phyloP scores from a whole-genome alignment of 176 grass and related monocot genomes.

The Aechmea fasciata region DNA sequence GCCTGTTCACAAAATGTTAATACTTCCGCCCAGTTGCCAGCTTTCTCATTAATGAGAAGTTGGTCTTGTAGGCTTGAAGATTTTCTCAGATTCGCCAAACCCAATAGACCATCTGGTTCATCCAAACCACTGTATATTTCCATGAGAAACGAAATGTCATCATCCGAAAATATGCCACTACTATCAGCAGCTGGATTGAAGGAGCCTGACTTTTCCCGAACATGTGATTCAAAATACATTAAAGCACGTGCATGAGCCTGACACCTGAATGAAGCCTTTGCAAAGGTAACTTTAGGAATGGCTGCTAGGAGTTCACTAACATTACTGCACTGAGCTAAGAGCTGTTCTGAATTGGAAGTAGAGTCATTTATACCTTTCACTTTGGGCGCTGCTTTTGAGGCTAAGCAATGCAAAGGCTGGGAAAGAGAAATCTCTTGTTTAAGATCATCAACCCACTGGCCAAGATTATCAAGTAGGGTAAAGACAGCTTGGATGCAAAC shows the following conservation, averaged over 20 bases:
- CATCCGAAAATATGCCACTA: slow-evolving; percentile 72
- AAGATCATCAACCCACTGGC: slow-evolving; percentile 95
- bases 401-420: slow-evolving; percentile 34
- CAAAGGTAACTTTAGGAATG: slow-evolving; percentile 92
- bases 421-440: slow-evolving; percentile 86
- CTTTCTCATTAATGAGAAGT: slow-evolving; percentile 91
- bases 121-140: slow-evolving; percentile 97
- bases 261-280: slow-evolving; percentile 80
- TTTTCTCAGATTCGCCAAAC: slow-evolving; percentile 78
- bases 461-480: slow-evolving; percentile 96
- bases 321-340: slow-evolving; percentile 69
- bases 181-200: slow-evolving; percentile 85
- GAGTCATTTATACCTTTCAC: slow-evolving; percentile 37
- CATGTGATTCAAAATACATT: slow-evolving; percentile 86
- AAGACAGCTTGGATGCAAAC: slow-evolving; percentile 93
- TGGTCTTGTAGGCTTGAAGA: slow-evolving; percentile 91
- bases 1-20: slow-evolving; percentile 88
- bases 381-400: slow-evolving; percentile 39
- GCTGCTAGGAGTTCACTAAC: slow-evolving; percentile 70
- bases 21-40: slow-evolving; percentile 94
- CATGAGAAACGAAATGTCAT: slow-evolving; percentile 95
- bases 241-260: slow-evolving; percentile 91
- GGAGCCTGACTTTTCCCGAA: slow-evolving; percentile 72
- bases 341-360: slow-evolving; percentile 40
- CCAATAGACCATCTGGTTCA: slow-evolving; percentile 83